Conservation (phyloP, 495 filamentous ascomycete species). For the Tuber calosporum region DNA sequence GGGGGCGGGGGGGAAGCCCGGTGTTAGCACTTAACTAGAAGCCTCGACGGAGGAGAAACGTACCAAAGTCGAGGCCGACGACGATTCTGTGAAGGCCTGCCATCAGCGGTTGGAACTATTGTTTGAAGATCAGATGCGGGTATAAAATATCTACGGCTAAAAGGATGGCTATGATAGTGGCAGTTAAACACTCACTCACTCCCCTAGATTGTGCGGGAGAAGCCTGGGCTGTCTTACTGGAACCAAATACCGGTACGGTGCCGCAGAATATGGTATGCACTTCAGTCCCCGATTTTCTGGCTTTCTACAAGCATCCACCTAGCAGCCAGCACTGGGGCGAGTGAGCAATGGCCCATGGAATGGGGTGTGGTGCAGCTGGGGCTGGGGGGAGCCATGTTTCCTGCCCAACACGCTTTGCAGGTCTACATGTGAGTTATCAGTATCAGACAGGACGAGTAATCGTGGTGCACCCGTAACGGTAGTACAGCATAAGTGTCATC, state of each 20-base stretch:
- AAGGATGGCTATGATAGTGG: background rate
- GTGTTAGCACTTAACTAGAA: background rate
- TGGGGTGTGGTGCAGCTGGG: background rate
- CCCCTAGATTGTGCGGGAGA: background rate
- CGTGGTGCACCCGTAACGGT: background rate
- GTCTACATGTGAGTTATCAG: background rate
- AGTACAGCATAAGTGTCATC: background rate
- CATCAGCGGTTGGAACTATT: conserved; percentile 5
- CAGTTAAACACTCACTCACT: background rate
- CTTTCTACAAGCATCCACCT: no score
- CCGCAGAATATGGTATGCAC: no score
- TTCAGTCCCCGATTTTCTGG: background rate
- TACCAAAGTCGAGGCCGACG: conserved; percentile 18
- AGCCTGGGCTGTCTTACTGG: background rate
- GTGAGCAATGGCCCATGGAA: no score
- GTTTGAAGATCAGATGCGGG: background rate
- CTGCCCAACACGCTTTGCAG: background rate
- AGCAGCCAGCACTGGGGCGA: no score
- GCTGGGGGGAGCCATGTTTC: background rate
- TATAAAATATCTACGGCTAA: background rate
- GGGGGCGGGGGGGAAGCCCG: no score
- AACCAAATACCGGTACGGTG: background rate
- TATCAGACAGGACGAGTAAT: background rate
- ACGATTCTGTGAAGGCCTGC: conserved; percentile 10
- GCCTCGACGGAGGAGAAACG: background rate